Evolutionary conservation across 202 grass and related monocot species (phyloP), one percentile per base, ranked within the genome.

Genomic region (Zoysia matrella): DNA sequence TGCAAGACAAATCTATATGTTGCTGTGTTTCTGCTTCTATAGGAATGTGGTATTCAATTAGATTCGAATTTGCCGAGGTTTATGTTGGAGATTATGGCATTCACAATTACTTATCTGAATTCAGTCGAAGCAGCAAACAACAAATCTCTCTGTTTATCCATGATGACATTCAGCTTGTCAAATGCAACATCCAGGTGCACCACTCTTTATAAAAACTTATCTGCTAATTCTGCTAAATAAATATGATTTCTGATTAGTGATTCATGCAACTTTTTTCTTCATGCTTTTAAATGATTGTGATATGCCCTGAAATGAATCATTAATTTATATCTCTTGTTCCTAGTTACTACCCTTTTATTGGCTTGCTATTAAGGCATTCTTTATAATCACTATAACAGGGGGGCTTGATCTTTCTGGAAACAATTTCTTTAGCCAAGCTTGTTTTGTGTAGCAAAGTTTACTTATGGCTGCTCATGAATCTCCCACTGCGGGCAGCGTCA

Each of bases 331-430:
- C 53, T 73, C 1, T 52, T 46, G 22, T 83, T 67, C 11, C 11
- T 77, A 46, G 30, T 65, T 65, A 65, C 4, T 4, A 41, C 62
- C 13, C 6, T 22, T 63, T 78, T 43, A 36, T 86, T 85, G 36
- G 72, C 72, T 53, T 46, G 12, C 67, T 80, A 78, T 78, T 78
- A 85, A 89, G 77, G 60, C 36, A 77, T 75, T 65, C 55, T 68
- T 74, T 69, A 62, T 87, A 71, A 80, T 64, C 77, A 68, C 72
- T 52, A 83, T 88, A 52, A 60, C 89, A 92, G 92, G 92, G 89
- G 79, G 92, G 92, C 47, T 89, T 91, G 63, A 89, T 94, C 74
- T 94, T 92, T 87, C 64, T 92, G 78, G 92, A 94, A 91, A 89
- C 89, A 77, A 54, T 86, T 71, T 76, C 85, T 65, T 52, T 94